phyloP scores from a whole-genome alignment of 768 basidiomycete species.

The Trametes meyenii region DNA sequence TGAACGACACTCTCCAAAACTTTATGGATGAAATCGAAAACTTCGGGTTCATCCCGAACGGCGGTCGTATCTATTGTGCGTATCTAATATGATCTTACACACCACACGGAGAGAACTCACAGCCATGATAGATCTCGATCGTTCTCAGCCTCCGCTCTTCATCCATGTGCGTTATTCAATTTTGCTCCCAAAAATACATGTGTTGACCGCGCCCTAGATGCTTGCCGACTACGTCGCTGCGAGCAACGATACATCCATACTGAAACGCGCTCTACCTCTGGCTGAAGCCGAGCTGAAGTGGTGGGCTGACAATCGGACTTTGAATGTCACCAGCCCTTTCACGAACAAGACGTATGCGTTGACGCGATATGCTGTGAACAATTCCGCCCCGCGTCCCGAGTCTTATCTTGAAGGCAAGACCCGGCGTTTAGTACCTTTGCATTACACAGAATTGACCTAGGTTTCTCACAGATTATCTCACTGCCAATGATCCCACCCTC shows the following conservation, averaged over 20 bases:
- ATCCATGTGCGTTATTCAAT: constrained; percentile 54
- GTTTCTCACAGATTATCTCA: constrained; percentile 66
- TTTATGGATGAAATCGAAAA: constrained; percentile 91
- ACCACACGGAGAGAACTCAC: not conserved
- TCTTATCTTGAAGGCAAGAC: constrained; percentile 66
- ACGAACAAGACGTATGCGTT: constrained; percentile 67
- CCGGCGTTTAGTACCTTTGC: not conserved
- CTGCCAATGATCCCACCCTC: constrained; percentile 67
- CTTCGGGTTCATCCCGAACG: constrained; percentile 94
- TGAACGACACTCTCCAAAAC: constrained; percentile 81
- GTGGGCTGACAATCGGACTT: constrained; percentile 78
- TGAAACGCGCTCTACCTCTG: constrained; percentile 79
- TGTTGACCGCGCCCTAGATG: constrained; percentile 57
- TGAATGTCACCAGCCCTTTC: constrained; percentile 69
- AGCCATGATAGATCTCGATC: constrained; percentile 62
- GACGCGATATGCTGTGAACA: constrained; percentile 76
- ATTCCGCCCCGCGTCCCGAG: constrained; percentile 88
- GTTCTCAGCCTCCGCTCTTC: constrained; percentile 94
- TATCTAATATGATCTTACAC: not conserved
- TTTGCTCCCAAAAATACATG: not conserved
- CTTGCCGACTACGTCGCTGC: constrained; percentile 77
- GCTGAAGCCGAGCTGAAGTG: constrained; percentile 83
- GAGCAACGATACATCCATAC: constrained; percentile 73
- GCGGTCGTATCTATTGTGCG: constrained; percentile 87
- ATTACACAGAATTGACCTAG: not conserved